Evolutionary conservation across 768 basidiomycete species (phyloP).

Genomic region (Chiua virens): DNA sequence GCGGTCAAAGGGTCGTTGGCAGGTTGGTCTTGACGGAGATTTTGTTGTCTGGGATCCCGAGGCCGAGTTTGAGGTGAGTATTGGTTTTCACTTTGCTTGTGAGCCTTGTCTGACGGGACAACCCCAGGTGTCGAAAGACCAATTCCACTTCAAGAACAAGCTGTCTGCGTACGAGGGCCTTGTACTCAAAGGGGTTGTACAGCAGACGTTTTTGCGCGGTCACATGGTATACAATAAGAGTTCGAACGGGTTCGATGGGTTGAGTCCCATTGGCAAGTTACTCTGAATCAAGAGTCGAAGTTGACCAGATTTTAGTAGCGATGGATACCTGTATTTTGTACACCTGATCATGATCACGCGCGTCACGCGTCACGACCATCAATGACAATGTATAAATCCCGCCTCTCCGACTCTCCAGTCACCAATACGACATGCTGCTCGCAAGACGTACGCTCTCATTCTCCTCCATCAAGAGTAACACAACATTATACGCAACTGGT

Average conservation of each 20-base stretch:
- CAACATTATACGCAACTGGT: background rate
- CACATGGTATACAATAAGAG: slow-evolving; percentile 55
- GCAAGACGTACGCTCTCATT: slow-evolving; percentile 7
- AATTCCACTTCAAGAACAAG: slow-evolving; percentile 90
- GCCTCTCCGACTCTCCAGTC: background rate
- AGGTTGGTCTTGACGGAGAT: slow-evolving; percentile 82
- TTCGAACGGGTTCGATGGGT: slow-evolving; percentile 36
- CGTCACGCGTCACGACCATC: too few relatives aligned
- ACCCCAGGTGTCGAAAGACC: slow-evolving; percentile 66
- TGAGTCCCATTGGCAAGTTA: slow-evolving; percentile 38
- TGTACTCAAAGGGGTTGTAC: slow-evolving; percentile 66
- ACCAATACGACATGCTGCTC: slow-evolving; percentile 7
- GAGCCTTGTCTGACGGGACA: slow-evolving; percentile 4
- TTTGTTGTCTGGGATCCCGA: slow-evolving; percentile 81
- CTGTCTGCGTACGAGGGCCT: slow-evolving; percentile 86
- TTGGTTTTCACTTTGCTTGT: background rate
- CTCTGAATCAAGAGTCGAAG: slow-evolving; percentile 24
- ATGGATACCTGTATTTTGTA: too few relatives aligned
- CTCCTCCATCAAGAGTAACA: background rate
- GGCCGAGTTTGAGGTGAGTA: slow-evolving; percentile 41
- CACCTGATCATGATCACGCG: too few relatives aligned
- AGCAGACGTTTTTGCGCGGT: slow-evolving; percentile 81
- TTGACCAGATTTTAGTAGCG: too few relatives aligned
- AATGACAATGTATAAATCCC: background rate
- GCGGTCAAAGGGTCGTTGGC: slow-evolving; percentile 68